Base-by-base conservation (phyloP, 2,329 filamentous ascomycete genomes). In the Atkinsonella hypoxylon region DNA sequence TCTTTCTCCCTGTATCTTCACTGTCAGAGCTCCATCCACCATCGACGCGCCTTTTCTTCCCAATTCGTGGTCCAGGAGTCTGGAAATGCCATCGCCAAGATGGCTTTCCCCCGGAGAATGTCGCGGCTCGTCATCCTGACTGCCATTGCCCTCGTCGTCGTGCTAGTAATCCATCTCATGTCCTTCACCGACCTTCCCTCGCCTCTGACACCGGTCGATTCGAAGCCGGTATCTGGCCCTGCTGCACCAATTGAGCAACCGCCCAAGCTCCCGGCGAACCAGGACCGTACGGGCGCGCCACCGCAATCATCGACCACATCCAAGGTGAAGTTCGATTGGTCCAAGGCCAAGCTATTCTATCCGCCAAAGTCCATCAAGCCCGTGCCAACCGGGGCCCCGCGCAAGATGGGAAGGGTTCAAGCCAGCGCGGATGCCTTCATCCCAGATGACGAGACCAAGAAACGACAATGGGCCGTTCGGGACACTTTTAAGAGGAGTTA, bases 401-500 rank as follows among this genome's bases (percentile, higher is more conserved):
- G 51, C 1, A 53, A 40, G 15, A 56, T 70, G 15, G 64, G 63
- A 2, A 55, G 50, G 1, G 57, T 69, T 3, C 67, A 70, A 44
- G 62, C 62, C 9, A 54, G 53, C 18, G n/a, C 51, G 7, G 32
- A 50, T 41, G 56, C 55, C 13, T 65, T 65, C 47, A 17, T 20
- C 4, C 55, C 50, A 7, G 55, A 52, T 1, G 30, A 41, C 4
- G 51, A 55, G 4, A 46, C 45, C 38, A 62, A 66, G 39, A 53
- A 39, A 62, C 44, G 71, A 70, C 22, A 62, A 59, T 22, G 51
- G 39, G 64, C 70, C 0, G 72, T 76, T 2, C 68, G 67, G 4
- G 54, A 56, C 4, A 66, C 65, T 2, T 76, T 76, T 22, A 52
- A 65, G 30, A 69, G 68, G 51, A 68, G 67, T 54, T 76, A 76